Evolutionary conservation across 805 yeast species (phyloP).

Genomic region (Priceomyces castillae): DNA sequence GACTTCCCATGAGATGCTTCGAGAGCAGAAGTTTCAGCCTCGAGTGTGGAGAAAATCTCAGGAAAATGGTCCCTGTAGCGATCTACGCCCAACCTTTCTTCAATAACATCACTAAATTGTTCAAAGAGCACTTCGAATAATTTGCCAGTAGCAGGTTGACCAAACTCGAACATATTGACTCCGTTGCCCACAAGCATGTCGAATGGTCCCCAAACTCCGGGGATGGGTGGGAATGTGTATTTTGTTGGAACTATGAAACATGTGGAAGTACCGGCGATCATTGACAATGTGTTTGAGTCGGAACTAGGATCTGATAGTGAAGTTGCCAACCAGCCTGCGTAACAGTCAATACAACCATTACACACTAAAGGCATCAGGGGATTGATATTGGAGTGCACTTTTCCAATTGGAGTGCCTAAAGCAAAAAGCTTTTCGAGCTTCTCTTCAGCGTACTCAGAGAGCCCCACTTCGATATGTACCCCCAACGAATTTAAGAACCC

Average conservation of each 20-base stretch:
- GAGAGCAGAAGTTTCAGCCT: slow-evolving; percentile 18
- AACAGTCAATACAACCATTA: slow-evolving; percentile 60
- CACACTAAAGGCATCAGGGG: slow-evolving; percentile 18
- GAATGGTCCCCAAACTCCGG: slow-evolving; percentile 66
- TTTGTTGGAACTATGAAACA: slow-evolving; percentile 42
- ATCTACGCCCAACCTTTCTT: neutral
- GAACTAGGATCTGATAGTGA: slow-evolving; percentile 22
- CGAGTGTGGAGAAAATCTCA: slow-evolving; percentile 15
- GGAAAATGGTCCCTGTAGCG: neutral
- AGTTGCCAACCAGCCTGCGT: slow-evolving; percentile 49
- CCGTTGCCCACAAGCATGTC: slow-evolving; percentile 27
- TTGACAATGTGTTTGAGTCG: slow-evolving; percentile 25
- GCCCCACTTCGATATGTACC: slow-evolving; percentile 27
- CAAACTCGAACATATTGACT: slow-evolving; percentile 47
- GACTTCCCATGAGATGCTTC: slow-evolving; percentile 14
- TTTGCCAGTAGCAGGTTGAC: slow-evolving; percentile 59
- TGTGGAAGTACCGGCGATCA: slow-evolving; percentile 65
- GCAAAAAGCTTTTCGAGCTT: slow-evolving; percentile 6
- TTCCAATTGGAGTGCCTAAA: slow-evolving; percentile 22
- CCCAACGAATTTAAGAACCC: slow-evolving; percentile 21
- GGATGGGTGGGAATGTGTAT: slow-evolving; percentile 11
- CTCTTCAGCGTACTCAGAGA: slow-evolving; percentile 17
- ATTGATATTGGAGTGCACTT: neutral
- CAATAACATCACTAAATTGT: slow-evolving; percentile 16
- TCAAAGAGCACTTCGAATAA: slow-evolving; percentile 47